Evolutionary conservation across 192 early-diverging fungal species (phyloP).

Genomic region (Gorgonomyces haynaldii): DNA sequence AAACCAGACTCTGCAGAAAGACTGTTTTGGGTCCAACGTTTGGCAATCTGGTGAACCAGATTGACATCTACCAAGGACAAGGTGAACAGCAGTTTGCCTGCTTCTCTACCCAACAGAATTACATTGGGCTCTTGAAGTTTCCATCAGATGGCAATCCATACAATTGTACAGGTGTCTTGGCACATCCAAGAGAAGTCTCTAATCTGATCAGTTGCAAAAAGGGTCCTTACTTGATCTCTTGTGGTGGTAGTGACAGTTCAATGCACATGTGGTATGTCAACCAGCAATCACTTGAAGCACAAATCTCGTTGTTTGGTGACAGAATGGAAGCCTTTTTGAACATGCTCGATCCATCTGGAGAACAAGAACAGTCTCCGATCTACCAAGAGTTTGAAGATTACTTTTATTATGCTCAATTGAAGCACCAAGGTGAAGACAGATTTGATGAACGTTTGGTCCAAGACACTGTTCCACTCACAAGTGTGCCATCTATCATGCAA

Average conservation of each 20-base stretch:
- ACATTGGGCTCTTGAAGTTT: constrained; percentile 38
- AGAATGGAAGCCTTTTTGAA: constrained; percentile 41
- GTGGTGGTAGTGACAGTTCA: constrained; percentile 31
- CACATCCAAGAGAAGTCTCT: constrained; percentile 39
- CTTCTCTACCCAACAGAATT: constrained; percentile 24
- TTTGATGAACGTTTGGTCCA: constrained; percentile 23
- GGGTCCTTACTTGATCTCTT: constrained; percentile 27
- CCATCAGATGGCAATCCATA: constrained; percentile 53
- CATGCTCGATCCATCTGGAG: constrained; percentile 30
- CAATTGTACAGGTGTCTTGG: constrained; percentile 37
- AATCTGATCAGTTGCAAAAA: constrained; percentile 26
- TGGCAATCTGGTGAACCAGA: constrained; percentile 18
- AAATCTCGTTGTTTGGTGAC: constrained; percentile 27
- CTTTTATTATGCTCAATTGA: constrained; percentile 49
- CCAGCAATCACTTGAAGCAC: constrained; percentile 21
- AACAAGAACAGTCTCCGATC: constrained; percentile 12
- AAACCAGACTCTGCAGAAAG: constrained; percentile 36
- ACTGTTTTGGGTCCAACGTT: constrained; percentile 44
- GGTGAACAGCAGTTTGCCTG: constrained; percentile 24
- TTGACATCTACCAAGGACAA: constrained; percentile 8
- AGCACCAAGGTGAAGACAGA: constrained; percentile 46
- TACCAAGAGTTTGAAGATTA: constrained; percentile 55
- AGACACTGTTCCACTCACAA: constrained; percentile 23
- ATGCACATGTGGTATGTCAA: constrained; percentile 44
- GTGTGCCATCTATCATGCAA: constrained; percentile 45